phyloP scores from a whole-genome alignment of 192 early-diverging fungal species.

The Coemansia biformis region DNA sequence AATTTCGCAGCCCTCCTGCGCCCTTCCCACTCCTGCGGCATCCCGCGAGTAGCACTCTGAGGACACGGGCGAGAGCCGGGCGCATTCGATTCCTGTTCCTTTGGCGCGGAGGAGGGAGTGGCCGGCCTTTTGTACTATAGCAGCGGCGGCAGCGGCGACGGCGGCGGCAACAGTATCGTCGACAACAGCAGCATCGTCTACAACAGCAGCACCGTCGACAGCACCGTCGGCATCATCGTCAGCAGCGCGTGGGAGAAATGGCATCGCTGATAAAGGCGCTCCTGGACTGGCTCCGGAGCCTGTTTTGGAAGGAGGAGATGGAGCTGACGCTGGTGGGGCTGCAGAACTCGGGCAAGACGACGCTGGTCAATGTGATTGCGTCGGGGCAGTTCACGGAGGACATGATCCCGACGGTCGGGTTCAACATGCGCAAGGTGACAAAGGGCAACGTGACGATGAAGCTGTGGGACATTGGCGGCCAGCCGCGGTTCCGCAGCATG shows the following conservation, averaged over 20 bases:
- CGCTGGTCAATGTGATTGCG: slow-evolving; percentile 80
- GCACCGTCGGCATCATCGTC: too few species aligned
- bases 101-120: too few species aligned
- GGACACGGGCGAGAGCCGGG: too few species aligned
- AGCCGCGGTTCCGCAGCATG: slow-evolving; percentile 96
- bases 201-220: too few species aligned
- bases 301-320: slow-evolving; percentile 88
- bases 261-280: slow-evolving; percentile 48
- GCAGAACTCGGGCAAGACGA: slow-evolving; percentile 85
- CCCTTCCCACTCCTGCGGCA: too few species aligned
- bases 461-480: slow-evolving; percentile 98
- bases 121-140: too few species aligned
- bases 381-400: slow-evolving; percentile 80
- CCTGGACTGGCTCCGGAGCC: slow-evolving; percentile 64
- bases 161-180: too few species aligned
- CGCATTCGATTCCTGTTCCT: too few species aligned
- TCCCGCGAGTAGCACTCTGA: too few species aligned
- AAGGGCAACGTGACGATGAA: slow-evolving; percentile 97
- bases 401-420: slow-evolving; percentile 96
- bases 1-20: too few species aligned
- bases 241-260: slow-evolving; percentile 18
- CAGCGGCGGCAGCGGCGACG: too few species aligned
- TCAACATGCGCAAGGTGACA: slow-evolving; percentile 95
- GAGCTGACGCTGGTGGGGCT: slow-evolving; percentile 83
- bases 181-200: too few species aligned